Conservation (phyloP, 805 yeast species). For the Metschnikowia vanudenii region DNA sequence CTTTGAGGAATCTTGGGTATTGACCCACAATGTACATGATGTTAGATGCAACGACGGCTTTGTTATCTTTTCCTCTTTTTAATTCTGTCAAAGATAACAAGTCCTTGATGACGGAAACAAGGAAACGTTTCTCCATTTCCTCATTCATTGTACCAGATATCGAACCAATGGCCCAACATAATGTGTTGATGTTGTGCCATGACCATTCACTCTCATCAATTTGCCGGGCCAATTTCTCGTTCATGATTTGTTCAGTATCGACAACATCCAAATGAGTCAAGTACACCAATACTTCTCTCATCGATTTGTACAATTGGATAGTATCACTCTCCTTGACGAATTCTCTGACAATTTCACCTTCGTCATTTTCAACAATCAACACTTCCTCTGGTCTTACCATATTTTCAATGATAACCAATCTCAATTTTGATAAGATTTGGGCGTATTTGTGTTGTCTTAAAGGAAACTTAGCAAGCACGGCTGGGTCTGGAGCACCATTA, state of each 20-base stretch:
- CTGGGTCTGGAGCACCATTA: conserved; percentile 83
- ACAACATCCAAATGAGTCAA: conserved; percentile 92
- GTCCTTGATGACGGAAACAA: conserved; percentile 91
- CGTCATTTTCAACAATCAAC: conserved; percentile 94
- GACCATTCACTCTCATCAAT: conserved; percentile 98
- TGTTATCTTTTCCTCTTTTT: conserved; percentile 96
- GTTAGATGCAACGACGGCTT: conserved; percentile 99
- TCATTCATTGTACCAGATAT: conserved; percentile 98
- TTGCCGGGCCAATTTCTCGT: conserved; percentile 84
- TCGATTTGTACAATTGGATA: conserved; percentile 88
- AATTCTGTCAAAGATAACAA: conserved; percentile 87
- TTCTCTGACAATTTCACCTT: conserved; percentile 97
- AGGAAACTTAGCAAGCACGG: conserved; percentile 69
- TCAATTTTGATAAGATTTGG: conserved; percentile 73
- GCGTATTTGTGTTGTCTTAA: conserved; percentile 83
- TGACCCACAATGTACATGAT: conserved; percentile 99
- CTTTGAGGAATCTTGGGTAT: conserved; percentile 94
- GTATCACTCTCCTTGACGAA: conserved; percentile 97
- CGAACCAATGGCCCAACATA: conserved; percentile 99
- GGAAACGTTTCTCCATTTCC: conserved; percentile 91
- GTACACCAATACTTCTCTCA: conserved; percentile 94
- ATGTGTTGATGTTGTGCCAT: conserved; percentile 95
- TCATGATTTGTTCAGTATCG: conserved; percentile 93
- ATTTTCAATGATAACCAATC: conserved; percentile 92
- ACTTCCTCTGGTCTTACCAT: conserved; percentile 99